Conservation (phyloP, 2,329 filamentous ascomycete species). For the Calonectria ilicicola region DNA sequence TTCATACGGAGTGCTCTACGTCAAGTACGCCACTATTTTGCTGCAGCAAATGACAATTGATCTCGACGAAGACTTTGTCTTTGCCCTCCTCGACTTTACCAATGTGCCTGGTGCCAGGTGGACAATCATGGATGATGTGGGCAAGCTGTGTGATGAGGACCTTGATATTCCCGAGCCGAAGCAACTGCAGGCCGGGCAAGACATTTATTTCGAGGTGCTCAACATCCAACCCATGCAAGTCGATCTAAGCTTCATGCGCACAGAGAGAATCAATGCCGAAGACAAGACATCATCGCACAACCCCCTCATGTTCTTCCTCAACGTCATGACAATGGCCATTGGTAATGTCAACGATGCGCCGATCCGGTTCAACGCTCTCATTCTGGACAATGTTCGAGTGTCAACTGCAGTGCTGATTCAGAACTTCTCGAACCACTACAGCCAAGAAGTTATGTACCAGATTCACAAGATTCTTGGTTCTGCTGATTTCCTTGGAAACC, state of each 20-base stretch:
- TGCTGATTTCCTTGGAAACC: slow-evolving; percentile 97
- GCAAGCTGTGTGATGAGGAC: slow-evolving; percentile 87
- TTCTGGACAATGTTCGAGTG: slow-evolving; percentile 94
- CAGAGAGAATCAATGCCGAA: slow-evolving; percentile 95
- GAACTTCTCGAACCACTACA: slow-evolving; percentile 94
- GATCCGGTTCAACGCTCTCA: slow-evolving; percentile 90
- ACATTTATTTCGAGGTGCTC: slow-evolving; percentile 97
- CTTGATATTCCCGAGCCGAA: slow-evolving; percentile 94
- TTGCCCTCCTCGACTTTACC: slow-evolving; percentile 92
- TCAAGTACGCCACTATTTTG: slow-evolving; percentile 96
- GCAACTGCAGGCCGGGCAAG: slow-evolving; percentile 85
- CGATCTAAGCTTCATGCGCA: slow-evolving; percentile 96
- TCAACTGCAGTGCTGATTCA: slow-evolving; percentile 86
- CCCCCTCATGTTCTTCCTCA: slow-evolving; percentile 98
- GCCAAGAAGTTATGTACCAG: slow-evolving; percentile 94
- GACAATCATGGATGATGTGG: slow-evolving; percentile 76
- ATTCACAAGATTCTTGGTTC: slow-evolving; percentile 98
- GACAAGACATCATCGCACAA: slow-evolving; percentile 92
- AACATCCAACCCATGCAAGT: slow-evolving; percentile 99
- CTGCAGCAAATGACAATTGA: slow-evolving; percentile 99
- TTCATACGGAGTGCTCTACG: slow-evolving; percentile 96
- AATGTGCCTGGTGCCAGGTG: slow-evolving; percentile 92
- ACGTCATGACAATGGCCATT: slow-evolving; percentile 99
- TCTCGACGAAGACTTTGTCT: slow-evolving; percentile 98
- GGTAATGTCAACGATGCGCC: slow-evolving; percentile 99